These are phyloP conservation scores for Geotrichum klebahnii DNA, from an alignment of 1,139 yeast species.

Conservation along the genomic window DNA sequence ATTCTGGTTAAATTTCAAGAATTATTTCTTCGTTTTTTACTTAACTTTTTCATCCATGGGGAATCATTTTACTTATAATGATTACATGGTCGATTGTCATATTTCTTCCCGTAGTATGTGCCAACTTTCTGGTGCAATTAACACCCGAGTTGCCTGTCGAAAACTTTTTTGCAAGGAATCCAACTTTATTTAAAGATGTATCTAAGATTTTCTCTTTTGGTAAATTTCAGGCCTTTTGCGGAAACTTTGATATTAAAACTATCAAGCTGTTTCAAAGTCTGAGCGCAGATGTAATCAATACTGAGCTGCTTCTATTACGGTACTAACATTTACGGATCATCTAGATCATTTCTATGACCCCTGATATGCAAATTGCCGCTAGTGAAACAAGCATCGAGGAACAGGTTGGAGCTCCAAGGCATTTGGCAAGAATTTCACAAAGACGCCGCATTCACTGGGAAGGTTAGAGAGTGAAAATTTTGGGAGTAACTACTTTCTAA, in stretches of 20 bases:
- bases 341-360: conserved; percentile 19
- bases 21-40: too few relatives aligned
- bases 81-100: too few relatives aligned
- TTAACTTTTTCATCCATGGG: too few relatives aligned
- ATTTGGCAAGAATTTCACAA: conserved; percentile 62
- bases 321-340: background rate
- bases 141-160: conserved; percentile 26
- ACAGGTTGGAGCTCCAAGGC: conserved; percentile 62
- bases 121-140: conserved; percentile 32
- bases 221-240: conserved; percentile 32
- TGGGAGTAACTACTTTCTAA: too few relatives aligned
- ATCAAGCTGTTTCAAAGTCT: conserved; percentile 24
- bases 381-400: conserved; percentile 27
- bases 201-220: conserved; percentile 34
- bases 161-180: conserved; percentile 29
- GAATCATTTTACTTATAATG: too few relatives aligned
- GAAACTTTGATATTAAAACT: conserved; percentile 29
- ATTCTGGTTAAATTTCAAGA: too few relatives aligned
- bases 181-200: conserved; percentile 27
- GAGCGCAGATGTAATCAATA: conserved; percentile 9
- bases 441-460: conserved; percentile 42
- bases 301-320: background rate
- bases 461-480: conserved; percentile 12
- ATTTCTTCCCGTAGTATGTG: conserved; percentile 8
- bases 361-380: conserved; percentile 19